Base-by-base conservation (phyloP, 805 yeast species). In the Yarrowia bubula region DNA sequence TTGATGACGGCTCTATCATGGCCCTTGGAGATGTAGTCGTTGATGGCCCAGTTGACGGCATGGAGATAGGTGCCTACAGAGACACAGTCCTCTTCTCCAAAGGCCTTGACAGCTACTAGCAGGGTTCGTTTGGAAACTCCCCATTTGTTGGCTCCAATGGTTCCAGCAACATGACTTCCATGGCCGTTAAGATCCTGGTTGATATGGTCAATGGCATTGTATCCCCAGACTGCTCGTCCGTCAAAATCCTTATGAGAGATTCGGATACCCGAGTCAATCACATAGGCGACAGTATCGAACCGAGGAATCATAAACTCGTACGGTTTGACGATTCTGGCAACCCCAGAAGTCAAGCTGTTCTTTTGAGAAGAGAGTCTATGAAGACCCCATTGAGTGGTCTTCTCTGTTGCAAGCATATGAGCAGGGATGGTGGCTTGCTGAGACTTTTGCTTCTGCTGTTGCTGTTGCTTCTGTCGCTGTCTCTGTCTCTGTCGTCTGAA, bases 351-450 rank as follows among this genome's bases (percentile, higher is more conserved):
- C 1, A 55, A 39, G 3, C 1, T 18, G 61, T 68, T 71, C 65
- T 86, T 84, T 77, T 93, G 84, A 78, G 91, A 96, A 31, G 96
- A 89, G 67, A 92, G 84, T 80, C 97, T 85, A 18, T 96, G 89
- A 68, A 92, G 83, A 71, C 97, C 97, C 97, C 97, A 92, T 47
- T 58, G 51, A 1, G 64, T 58, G 4, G 64, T 58, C 69, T 83
- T 82, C 79, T 91, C 95, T 66, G 13, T 53, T 28, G 84, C 81
- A 67, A 43, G 18, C 64, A 43, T 11, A 7, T 43, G 39, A 4
- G 64, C 13, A 13, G 50, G 42, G 22, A 55, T 55, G 9, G 46
- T 17, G 8, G 41, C 7, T 33, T 51, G 43, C 43, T 51, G 58
- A 5, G 43, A 15, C 8, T 13, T 51, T 33, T 32, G 58, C n/a